A percentile compares a stretch with the other conserved stretches of the same genome.
phyloP scores from a whole-genome alignment of 257 asterid species.

The Solanum medicagineum region DNA sequence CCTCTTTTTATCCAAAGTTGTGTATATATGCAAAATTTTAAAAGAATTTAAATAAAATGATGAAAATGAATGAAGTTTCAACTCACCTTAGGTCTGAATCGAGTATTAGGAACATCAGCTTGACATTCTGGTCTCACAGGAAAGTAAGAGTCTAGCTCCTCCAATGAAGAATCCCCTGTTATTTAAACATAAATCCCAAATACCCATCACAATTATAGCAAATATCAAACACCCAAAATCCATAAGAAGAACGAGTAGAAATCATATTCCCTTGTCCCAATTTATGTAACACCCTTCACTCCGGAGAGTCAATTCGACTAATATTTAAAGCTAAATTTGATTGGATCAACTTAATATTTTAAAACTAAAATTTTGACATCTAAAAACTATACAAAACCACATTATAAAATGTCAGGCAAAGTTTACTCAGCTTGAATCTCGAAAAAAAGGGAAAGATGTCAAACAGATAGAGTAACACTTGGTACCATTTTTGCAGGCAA shows the following conservation, averaged over 20 bases:
- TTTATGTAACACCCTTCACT: neutral
- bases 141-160: slow-evolving; percentile 69
- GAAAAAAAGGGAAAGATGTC: neutral
- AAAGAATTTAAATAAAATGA: neutral
- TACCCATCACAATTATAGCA: neutral
- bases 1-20: neutral
- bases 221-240: no score
- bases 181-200: neutral
- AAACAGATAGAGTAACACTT: neutral
- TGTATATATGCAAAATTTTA: neutral
- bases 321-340: neutral
- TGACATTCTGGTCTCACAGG: slow-evolving; percentile 72
- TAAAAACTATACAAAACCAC: neutral
- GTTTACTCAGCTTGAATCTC: neutral
- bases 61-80: neutral
- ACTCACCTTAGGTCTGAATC: slow-evolving; percentile 74
- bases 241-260: neutral
- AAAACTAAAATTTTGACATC: neutral
- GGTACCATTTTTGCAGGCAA: neutral
- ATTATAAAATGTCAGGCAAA: neutral
- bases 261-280: neutral
- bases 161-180: slow-evolving; percentile 21
- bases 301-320: neutral
- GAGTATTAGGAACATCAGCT: slow-evolving; percentile 70
- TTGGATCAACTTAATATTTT: neutral